These are phyloP conservation scores for Lathyrus aphaca DNA, from an alignment of 306 rosid genomes.

Conservation along the genomic window DNA sequence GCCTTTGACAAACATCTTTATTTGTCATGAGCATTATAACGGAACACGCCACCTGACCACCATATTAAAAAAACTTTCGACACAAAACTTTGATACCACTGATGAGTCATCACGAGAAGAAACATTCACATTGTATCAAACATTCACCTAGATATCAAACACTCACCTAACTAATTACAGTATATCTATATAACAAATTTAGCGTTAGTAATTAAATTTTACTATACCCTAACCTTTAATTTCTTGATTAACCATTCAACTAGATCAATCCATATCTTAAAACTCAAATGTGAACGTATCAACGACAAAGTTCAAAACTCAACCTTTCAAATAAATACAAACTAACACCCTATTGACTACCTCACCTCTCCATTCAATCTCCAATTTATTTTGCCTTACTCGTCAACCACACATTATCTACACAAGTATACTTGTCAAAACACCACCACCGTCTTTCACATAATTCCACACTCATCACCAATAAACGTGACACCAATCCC, in stretches of 20 bases:
- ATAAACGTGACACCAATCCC: conserved; percentile 23
- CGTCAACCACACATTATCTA: conserved; percentile 37
- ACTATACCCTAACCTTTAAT: neutral
- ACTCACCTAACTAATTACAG: neutral
- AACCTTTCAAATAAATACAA: neutral
- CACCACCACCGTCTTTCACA: conserved; percentile 27
- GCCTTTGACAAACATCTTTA: too few relatives aligned
- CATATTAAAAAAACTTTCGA: too few relatives aligned
- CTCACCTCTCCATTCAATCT: neutral
- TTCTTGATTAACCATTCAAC: conserved; percentile 18
- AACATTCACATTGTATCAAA: too few relatives aligned
- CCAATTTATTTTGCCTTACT: conserved; percentile 14
- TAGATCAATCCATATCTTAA: conserved; percentile 12
- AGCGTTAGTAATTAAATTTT: neutral
- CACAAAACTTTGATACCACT: too few relatives aligned
- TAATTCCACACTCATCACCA: conserved; percentile 22
- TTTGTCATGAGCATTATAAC: too few relatives aligned
- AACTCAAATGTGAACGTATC: conserved; percentile 37
- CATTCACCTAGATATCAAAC: too few relatives aligned
- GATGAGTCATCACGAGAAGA: too few relatives aligned
- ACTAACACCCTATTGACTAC: conserved; percentile 31
- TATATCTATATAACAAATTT: neutral
- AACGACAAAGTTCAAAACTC: neutral
- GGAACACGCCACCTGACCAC: too few relatives aligned
- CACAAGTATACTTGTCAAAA: conserved; percentile 35